phyloP scores from a whole-genome alignment of 768 basidiomycete genomes.

The Trametopsis cervina region DNA sequence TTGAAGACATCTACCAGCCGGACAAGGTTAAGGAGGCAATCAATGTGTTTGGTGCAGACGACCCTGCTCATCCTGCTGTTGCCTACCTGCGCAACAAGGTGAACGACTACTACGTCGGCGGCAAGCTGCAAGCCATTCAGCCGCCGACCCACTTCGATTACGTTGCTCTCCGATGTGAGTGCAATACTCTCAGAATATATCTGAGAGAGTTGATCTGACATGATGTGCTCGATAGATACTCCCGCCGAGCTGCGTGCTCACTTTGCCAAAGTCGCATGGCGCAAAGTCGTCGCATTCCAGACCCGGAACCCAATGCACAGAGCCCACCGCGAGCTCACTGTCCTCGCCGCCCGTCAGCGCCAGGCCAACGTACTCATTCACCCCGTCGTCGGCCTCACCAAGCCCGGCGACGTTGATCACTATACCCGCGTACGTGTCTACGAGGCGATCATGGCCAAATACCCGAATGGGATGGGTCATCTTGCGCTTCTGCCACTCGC shows the following conservation, averaged over 20 bases:
- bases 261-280: slow-evolving; percentile 95
- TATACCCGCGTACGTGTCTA: slow-evolving; percentile 97
- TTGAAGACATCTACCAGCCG: slow-evolving; percentile 86
- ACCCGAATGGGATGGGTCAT: slow-evolving; percentile 98
- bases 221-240: slow-evolving; percentile 48
- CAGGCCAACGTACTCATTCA: slow-evolving; percentile 98
- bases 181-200: not conserved
- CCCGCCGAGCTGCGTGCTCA: slow-evolving; percentile 90
- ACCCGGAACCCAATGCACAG: slow-evolving; percentile 99
- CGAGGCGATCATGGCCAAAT: slow-evolving; percentile 96
- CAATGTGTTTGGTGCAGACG: slow-evolving; percentile 90
- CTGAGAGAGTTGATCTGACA: not conserved
- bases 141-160: slow-evolving; percentile 93
- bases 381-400: slow-evolving; percentile 96
- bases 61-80: slow-evolving; percentile 91
- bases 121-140: slow-evolving; percentile 89
- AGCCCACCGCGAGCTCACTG: slow-evolving; percentile 95
- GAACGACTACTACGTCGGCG: slow-evolving; percentile 89
- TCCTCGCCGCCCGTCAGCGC: slow-evolving; percentile 89
- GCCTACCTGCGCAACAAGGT: slow-evolving; percentile 80
- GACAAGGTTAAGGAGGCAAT: slow-evolving; percentile 85
- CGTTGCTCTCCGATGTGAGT: slow-evolving; percentile 84
- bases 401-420: slow-evolving; percentile 90
- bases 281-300: slow-evolving; percentile 96
- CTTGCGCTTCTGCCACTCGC: slow-evolving; percentile 94